phyloP scores from a whole-genome alignment of 192 early-diverging fungal species.

The Thamnidium elegans region DNA sequence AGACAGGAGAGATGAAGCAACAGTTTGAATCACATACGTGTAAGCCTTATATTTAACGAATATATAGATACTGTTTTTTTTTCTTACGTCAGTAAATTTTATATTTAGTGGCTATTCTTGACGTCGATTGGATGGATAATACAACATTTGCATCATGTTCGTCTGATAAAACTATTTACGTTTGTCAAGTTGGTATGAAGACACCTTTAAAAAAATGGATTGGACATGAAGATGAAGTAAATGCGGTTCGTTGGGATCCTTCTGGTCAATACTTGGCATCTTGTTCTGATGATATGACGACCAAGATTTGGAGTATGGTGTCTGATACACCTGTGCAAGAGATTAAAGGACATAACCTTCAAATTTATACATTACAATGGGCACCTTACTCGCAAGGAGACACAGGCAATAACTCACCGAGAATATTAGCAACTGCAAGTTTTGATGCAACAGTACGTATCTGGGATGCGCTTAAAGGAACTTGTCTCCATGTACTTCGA shows the following conservation, averaged over 20 bases:
- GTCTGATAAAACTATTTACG: conserved; percentile 73
- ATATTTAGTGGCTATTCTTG: conserved; percentile 58
- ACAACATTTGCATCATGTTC: conserved; percentile 88
- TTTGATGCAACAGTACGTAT: conserved; percentile 82
- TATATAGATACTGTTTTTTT: background rate
- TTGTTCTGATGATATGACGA: conserved; percentile 74
- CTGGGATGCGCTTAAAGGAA: conserved; percentile 77
- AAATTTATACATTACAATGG: conserved; percentile 83
- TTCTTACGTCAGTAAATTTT: background rate
- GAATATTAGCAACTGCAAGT: conserved; percentile 68
- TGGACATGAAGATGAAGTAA: conserved; percentile 82
- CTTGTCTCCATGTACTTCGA: conserved; percentile 66
- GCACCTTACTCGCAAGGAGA: conserved; percentile 47
- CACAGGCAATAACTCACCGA: conserved; percentile 26
- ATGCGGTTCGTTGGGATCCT: conserved; percentile 74
- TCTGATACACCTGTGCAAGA: conserved; percentile 54
- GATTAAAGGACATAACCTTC: conserved; percentile 66
- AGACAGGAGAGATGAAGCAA: conserved; percentile 67
- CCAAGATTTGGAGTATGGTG: conserved; percentile 71
- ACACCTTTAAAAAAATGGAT: conserved; percentile 70
- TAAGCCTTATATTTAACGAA: conserved; percentile 27
- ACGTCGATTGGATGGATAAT: conserved; percentile 94
- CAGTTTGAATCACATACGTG: conserved; percentile 67
- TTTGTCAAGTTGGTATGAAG: conserved; percentile 70
- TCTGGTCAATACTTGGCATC: conserved; percentile 65